phyloP scores from a whole-genome alignment of 495 filamentous ascomycete genomes.

The Neurospora sp. region DNA sequence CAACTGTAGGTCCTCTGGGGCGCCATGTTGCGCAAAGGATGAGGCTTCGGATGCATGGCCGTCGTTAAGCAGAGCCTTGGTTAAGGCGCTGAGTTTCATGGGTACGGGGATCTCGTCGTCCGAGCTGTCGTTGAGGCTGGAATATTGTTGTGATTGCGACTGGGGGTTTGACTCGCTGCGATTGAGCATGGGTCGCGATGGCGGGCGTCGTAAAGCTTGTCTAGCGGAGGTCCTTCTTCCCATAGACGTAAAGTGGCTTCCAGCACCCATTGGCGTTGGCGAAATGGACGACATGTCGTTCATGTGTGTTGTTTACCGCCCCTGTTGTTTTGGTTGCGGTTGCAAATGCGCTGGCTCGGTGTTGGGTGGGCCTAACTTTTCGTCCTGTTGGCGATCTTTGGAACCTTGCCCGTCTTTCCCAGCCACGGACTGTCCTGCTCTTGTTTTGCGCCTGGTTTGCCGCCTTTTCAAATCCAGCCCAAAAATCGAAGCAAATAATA shows the following conservation, averaged over 20 bases:
- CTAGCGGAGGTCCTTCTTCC: conserved; percentile 32
- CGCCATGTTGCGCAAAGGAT: conserved; percentile 14
- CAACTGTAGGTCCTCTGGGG: conserved; percentile 43
- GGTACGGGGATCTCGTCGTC: conserved; percentile 63
- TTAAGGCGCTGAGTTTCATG: conserved; percentile 71
- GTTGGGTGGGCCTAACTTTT: conserved; percentile 1
- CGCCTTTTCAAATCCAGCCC: not conserved
- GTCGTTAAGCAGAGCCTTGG: conserved; percentile 64
- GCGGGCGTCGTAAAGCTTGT: conserved; percentile 30
- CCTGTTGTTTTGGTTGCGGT: conserved; percentile 8
- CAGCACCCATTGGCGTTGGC: conserved; percentile 26
- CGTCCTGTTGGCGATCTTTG: not conserved
- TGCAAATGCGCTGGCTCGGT: not conserved
- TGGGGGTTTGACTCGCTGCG: conserved; percentile 31
- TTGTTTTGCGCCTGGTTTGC: not conserved
- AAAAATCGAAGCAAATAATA: not conserved
- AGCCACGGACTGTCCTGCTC: not conserved
- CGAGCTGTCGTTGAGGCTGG: conserved; percentile 51
- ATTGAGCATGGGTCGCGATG: conserved; percentile 22
- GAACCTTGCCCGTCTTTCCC: not conserved
- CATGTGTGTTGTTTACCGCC: not conserved
- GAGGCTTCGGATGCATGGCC: conserved; percentile 29
- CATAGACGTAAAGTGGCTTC: conserved; percentile 23
- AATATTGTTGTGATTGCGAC: conserved; percentile 16
- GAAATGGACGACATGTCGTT: conserved; percentile 27